Base-by-base conservation (phyloP, 192 early-diverging fungal genomes). In the Umbelopsis sp. region DNA sequence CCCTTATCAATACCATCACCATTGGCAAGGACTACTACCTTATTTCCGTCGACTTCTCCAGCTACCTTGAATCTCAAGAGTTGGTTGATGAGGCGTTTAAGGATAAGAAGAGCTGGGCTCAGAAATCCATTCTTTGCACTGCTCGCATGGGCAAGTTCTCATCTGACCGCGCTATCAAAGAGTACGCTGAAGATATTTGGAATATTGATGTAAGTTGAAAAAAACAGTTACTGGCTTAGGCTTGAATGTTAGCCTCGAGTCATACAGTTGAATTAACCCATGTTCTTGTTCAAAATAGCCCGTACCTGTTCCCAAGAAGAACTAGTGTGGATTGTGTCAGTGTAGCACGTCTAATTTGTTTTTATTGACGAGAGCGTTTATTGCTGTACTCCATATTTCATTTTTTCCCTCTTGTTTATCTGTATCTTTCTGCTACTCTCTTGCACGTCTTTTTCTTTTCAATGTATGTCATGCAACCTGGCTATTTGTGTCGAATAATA, bases 101-200 rank as follows among this genome's bases (percentile, higher is more conserved):
- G 76, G 85, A 98, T 82, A 86, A 87, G 71, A 77, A 86, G 15
- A 86, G 83, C 52, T 99, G 97, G 97, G 84, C 91, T 52, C 91
- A 91, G 76, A 93, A 92, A 81, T 93, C 90, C 66, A 97, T 99
- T 71, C 83, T 88, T 55, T 94, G 93, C 37, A 92, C 94, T 27
- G 93, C 95, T 55, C 82, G 89, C 71, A 98, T 98, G 96, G 90
- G 95, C 80, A 96, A 96, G 78, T 99, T 99, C 83, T 95, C 89
- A 66, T 88, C 88, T 58, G 92, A 92, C 78, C 89, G 92, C 70
- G 79, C 97, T 21, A 93, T 98, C 82, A 79, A 90, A 72, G 97
- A 99, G 69, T 99, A 98, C 67, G 96, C 96, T 23, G 87, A 94
- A 64, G 83, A 87, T 33, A 95, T 99, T 74, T 99, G 97, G 97